Base-by-base conservation (phyloP, 2,329 filamentous ascomycete species). In the Pseudogymnoascus destructans region DNA sequence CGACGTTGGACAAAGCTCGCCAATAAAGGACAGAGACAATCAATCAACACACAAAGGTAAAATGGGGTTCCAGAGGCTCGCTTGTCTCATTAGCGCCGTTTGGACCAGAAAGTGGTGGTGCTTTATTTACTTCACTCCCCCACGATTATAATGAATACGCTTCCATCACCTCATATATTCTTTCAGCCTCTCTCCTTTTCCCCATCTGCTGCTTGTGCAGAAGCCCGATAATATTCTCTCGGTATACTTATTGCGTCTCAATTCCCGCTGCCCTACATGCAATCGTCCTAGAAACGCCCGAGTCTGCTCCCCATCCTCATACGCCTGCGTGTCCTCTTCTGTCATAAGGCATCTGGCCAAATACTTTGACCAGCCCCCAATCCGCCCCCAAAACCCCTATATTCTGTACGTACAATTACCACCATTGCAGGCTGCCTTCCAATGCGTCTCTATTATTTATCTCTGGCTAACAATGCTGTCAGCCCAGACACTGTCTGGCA, bases 201-300 rank as follows among this genome's bases (percentile, higher is more conserved):
- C 23, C 7, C 46, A 30, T 52, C 46, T 52, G 25, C 46, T 52
- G 46, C 46, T 52, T 52, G 46, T 30, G 46, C 46, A 52, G 46
- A 52, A 52, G 46, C 46, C 25, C 15, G 46, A 30, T 52, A 52
- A 52, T 52, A 52, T 52, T 52, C 25, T 30, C 46, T 19, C 46
- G 10, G 46, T 52, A 52, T 52, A 52, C 46, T 30, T 52, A 52
- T 52, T 52, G 46, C 46, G 46, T 17, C 10, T 52, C 54, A 38
- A 56, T 56, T 56, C 54, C 54, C 21, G 54, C 54, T 36, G 30
- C 30, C 30, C 54, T 56, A 30, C 54, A 56, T 35, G 54, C 54
- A 56, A 56, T 56, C 30, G 54, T 38, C 21, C 30, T 38, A 35
- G 54, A 56, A 56, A 52, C 46, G 46, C 46, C 46, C 46, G 23